phyloP scores from a whole-genome alignment of 176 grass and related monocot species.

The Phyllostachys edulis region DNA sequence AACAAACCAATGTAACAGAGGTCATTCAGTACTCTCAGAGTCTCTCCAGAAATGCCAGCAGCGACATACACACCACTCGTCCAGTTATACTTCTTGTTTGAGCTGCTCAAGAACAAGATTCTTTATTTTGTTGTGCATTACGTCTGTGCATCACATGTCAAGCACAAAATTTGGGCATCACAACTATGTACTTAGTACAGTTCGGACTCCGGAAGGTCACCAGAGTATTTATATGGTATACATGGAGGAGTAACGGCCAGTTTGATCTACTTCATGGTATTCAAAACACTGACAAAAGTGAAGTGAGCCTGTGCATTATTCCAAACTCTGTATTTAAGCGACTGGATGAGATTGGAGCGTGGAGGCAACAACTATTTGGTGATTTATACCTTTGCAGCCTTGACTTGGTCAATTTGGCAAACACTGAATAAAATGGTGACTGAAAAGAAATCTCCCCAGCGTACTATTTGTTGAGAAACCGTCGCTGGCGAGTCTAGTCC shows the following conservation, averaged over 20 bases:
- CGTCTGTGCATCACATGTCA: not conserved
- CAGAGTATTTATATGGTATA: not conserved
- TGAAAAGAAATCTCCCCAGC: not conserved
- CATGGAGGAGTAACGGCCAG: not conserved
- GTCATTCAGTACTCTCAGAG: not conserved
- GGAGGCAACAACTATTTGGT: not conserved
- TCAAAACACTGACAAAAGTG: not conserved
- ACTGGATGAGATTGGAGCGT: not conserved
- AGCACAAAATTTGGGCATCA: not conserved
- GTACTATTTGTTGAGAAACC: not conserved
- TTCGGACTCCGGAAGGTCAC: not conserved
- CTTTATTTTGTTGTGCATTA: not conserved
- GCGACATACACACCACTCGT: not conserved
- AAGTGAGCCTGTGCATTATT: not conserved
- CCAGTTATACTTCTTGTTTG: not conserved
- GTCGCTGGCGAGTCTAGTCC: no score
- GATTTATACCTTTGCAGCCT: not conserved
- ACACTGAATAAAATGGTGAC: not conserved
- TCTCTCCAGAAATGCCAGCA: not conserved
- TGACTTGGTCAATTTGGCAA: not conserved
- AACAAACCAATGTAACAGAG: not conserved
- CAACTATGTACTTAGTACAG: not conserved
- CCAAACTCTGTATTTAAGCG: not conserved
- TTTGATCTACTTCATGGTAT: not conserved
- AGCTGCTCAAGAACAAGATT: not conserved